Evolutionary conservation across 129 eudicot genomes (phyloP).

Genomic region (Daucus carota): DH1_v3.0 NC_030384.2:47568001-47568500

Average conservation of each 20-base stretch:
- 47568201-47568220: background rate
- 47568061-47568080: background rate
- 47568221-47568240: slow-evolving; percentile 15
- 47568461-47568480: slow-evolving; percentile 47
- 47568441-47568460: slow-evolving; percentile 69
- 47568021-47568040: too few relatives aligned
- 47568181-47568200: background rate
- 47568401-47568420: slow-evolving; percentile 90
- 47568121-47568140: slow-evolving; percentile 39
- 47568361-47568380: background rate
- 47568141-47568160: slow-evolving; percentile 66
- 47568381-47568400: slow-evolving; percentile 59
- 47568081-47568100: slow-evolving; percentile 45
- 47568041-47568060: background rate
- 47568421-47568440: slow-evolving; percentile 74
- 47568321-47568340: background rate
- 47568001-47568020: slow-evolving; percentile 10
- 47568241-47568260: slow-evolving; percentile 91
- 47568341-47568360: background rate
- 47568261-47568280: slow-evolving; percentile 98
- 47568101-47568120: slow-evolving; percentile 39
- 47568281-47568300: slow-evolving; percentile 84
- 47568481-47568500: background rate
- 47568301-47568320: slow-evolving; percentile 39
- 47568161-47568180: background rate